A percentile compares a stretch with the other conserved stretches of the same genome.
phyloP scores from a whole-genome alignment of 2,329 filamentous ascomycete genomes.

The Hypoxylon sp. region DNA sequence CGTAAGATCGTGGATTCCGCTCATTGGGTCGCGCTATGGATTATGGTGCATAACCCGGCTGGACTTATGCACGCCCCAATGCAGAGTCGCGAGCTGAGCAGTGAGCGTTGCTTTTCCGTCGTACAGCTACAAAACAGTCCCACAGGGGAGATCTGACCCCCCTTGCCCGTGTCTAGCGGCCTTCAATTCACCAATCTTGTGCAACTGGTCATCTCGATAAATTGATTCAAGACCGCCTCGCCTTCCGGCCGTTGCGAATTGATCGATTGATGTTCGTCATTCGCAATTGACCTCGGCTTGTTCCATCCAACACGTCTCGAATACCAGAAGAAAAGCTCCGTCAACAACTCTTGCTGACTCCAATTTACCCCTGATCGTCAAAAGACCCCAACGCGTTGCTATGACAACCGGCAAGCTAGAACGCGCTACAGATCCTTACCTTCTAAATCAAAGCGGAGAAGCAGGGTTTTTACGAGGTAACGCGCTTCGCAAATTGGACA shows the following conservation, averaged over 20 bases:
- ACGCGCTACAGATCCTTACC: conserved; percentile 43
- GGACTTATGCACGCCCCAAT: conserved; percentile 50
- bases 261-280: conserved; percentile 31
- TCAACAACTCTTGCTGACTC: conserved; percentile 27
- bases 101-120: conserved; percentile 42
- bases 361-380: conserved; percentile 49
- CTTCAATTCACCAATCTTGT: conserved; percentile 23
- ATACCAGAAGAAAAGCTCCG: conserved; percentile 19
- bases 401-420: conserved; percentile 47
- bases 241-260: conserved; percentile 29
- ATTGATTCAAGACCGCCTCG: conserved; percentile 38
- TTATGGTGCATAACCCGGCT: conserved; percentile 40
- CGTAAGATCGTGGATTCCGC: conserved; percentile 50
- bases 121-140: conserved; percentile 29
- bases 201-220: conserved; percentile 31
- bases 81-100: conserved; percentile 46
- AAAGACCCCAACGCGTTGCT: conserved; percentile 44
- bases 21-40: conserved; percentile 49
- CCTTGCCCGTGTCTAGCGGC: conserved; percentile 6
- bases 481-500: conserved; percentile 38
- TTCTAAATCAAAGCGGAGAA: conserved; percentile 43
- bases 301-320: conserved; percentile 24
- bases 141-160: conserved; percentile 33
- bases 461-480: conserved; percentile 39
- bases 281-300: conserved; percentile 24